A percentile compares a stretch with the other conserved stretches of the same genome.
These are phyloP conservation scores for Lasiodiplodia sp. DNA, from an alignment of 2,329 filamentous ascomycete genomes.

Conservation along the genomic window DNA sequence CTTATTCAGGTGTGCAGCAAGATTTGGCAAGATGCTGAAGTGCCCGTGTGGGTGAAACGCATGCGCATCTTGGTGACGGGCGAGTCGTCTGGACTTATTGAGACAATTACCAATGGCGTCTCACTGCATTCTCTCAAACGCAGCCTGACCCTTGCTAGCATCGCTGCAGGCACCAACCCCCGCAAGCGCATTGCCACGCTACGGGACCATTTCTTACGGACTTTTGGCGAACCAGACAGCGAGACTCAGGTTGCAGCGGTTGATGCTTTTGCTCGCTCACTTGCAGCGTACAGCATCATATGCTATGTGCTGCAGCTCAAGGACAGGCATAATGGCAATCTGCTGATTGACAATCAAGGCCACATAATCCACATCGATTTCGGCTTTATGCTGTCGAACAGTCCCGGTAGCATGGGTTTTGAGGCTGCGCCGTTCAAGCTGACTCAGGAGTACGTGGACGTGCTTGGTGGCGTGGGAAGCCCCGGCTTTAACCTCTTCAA, in stretches of 20 bases:
- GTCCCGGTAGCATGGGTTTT: conserved; percentile 82
- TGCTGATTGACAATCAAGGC: conserved; percentile 83
- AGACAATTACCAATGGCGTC: conserved; percentile 88
- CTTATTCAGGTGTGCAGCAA: conserved; percentile 81
- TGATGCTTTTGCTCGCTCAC: conserved; percentile 80
- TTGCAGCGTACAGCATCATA: conserved; percentile 86
- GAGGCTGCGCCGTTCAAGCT: conserved; percentile 88
- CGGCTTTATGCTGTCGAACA: conserved; percentile 89
- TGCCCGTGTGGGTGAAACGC: conserved; percentile 85
- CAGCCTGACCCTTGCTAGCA: conserved; percentile 76
- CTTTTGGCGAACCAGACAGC: conserved; percentile 74
- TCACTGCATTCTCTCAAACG: conserved; percentile 87
- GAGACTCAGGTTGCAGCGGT: conserved; percentile 75
- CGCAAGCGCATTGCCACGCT: conserved; percentile 79
- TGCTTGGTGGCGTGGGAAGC: conserved; percentile 75
- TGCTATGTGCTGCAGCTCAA: conserved; percentile 85
- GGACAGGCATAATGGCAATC: conserved; percentile 85
- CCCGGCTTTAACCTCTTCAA: conserved; percentile 79
- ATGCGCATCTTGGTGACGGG: conserved; percentile 89
- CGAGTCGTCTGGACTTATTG: conserved; percentile 82
- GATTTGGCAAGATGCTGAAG: conserved; percentile 77
- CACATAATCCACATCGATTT: conserved; percentile 91
- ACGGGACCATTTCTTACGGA: conserved; percentile 80
- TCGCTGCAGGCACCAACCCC: conserved; percentile 76
- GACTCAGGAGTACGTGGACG: conserved; percentile 85